Percentiles rank a stretch among this genome's conserved stretches.
These are phyloP conservation scores for Ruellia speciosa DNA, from an alignment of 305 asterid species.

Conservation along the genomic window DNA sequence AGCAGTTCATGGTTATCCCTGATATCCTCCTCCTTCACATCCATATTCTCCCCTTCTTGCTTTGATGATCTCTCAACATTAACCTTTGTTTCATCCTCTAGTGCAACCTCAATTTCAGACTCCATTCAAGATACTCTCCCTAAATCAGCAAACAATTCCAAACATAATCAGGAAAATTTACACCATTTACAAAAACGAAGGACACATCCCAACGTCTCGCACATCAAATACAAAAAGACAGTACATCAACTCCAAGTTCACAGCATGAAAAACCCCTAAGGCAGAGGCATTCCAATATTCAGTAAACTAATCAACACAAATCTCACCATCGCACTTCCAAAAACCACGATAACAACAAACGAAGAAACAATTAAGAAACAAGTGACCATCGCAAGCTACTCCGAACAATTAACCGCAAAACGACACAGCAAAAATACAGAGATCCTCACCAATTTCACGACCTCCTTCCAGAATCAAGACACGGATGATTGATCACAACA, in stretches of 20 bases:
- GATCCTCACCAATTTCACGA: slow-evolving; percentile 19
- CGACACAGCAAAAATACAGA: slow-evolving; percentile 16
- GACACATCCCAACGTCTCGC: too few species aligned
- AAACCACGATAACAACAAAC: slow-evolving; percentile 14
- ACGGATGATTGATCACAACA: slow-evolving; percentile 2
- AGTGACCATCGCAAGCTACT: not conserved
- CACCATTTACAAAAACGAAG: not conserved
- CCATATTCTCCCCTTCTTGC: slow-evolving; percentile 33
- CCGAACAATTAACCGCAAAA: slow-evolving; percentile 14
- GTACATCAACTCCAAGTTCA: too few species aligned
- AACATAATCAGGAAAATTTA: slow-evolving; percentile 1
- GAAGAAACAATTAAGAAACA: slow-evolving; percentile 17
- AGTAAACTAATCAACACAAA: slow-evolving; percentile 2
- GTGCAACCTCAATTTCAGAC: slow-evolving; percentile 48
- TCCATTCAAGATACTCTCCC: slow-evolving; percentile 53
- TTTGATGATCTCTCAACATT: slow-evolving; percentile 26
- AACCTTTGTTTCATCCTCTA: slow-evolving; percentile 49
- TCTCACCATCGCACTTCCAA: not conserved
- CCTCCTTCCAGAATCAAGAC: not conserved
- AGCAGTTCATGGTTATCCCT: slow-evolving; percentile 19
- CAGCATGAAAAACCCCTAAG: not conserved
- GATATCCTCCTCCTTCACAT: slow-evolving; percentile 37
- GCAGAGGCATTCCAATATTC: slow-evolving; percentile 8
- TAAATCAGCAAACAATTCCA: not conserved
- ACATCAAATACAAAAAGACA: too few species aligned